A percentile compares a stretch with the other conserved stretches of the same genome.
Evolutionary conservation across 2,329 filamentous ascomycete species (phyloP).

Genomic region (Westerdykella sp.): DNA sequence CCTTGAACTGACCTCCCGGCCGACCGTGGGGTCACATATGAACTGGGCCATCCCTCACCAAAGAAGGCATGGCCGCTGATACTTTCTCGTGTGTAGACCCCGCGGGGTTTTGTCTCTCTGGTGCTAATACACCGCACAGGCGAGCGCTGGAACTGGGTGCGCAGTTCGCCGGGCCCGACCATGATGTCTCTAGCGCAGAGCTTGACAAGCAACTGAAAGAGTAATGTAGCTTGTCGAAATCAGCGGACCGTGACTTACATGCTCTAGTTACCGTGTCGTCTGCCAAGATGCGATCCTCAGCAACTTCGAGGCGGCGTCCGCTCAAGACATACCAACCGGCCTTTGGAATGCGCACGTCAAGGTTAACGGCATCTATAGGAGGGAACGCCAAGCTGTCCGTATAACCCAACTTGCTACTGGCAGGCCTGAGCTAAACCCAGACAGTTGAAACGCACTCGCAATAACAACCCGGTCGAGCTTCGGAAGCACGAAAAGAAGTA

Average conservation of each 20-base stretch:
- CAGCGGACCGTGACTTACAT: constrained; percentile 13
- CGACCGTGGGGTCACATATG: constrained; percentile 47
- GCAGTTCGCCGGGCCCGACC: constrained; percentile 45
- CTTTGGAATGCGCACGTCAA: constrained; percentile 75
- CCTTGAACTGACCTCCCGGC: constrained; percentile 53
- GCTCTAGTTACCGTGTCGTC: constrained; percentile 58
- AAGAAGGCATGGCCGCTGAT: constrained; percentile 42
- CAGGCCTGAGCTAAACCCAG: constrained; percentile 7
- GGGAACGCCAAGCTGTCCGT: constrained; percentile 53
- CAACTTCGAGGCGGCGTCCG: constrained; percentile 61
- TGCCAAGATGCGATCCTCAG: constrained; percentile 67
- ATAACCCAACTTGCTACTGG: constrained; percentile 5
- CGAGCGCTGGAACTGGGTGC: constrained; percentile 45
- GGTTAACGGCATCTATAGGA: constrained; percentile 73
- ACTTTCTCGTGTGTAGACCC: constrained; percentile 49
- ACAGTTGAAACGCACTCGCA: constrained; percentile 45
- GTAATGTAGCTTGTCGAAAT: constrained; percentile 13
- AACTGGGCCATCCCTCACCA: constrained; percentile 19
- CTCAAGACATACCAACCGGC: constrained; percentile 59
- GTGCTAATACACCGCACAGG: constrained; percentile 16
- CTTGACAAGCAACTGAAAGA: constrained; percentile 41
- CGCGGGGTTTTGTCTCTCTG: not conserved
- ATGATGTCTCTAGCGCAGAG: constrained; percentile 46
- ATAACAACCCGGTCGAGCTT: constrained; percentile 54
- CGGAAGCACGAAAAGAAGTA: constrained; percentile 80